A percentile compares a stretch with the other conserved stretches of the same genome.
Conservation (phyloP, 2,329 filamentous ascomycete genomes). For the Phyllosticta paracitricarpa region DNA sequence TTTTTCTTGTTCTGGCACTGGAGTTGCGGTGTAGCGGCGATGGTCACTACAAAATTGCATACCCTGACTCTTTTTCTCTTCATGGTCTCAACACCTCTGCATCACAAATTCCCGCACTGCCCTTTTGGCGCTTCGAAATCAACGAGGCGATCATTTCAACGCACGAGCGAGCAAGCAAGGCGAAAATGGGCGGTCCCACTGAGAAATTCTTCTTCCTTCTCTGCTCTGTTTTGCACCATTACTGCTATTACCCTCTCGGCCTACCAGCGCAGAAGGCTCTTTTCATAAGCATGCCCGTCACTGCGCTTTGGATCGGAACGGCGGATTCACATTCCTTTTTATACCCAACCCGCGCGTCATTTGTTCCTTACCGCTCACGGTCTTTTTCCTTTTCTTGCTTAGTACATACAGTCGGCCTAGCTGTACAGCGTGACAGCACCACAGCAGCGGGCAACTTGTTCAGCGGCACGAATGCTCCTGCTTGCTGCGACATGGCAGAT, state of each 20-base stretch:
- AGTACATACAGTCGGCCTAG: background rate
- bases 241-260: too few relatives aligned
- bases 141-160: background rate
- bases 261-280: too few relatives aligned
- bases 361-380: background rate
- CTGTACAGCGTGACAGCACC: background rate
- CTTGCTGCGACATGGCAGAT: background rate
- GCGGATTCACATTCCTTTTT: background rate
- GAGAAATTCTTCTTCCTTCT: background rate
- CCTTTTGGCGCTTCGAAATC: background rate
- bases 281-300: background rate
- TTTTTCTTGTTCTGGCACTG: background rate
- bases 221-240: background rate
- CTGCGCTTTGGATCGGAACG: background rate
- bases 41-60: slow-evolving; percentile 1
- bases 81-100: background rate
- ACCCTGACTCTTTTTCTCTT: background rate
- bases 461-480: too few relatives aligned
- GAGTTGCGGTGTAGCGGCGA: slow-evolving; percentile 6
- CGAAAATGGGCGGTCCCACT: background rate
- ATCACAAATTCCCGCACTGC: background rate
- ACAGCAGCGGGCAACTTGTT: background rate
- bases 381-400: background rate
- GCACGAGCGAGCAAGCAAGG: background rate
- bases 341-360: background rate